Conservation (phyloP, 2,329 filamentous ascomycete species). For the Pestalotiopsis sp. region DNA sequence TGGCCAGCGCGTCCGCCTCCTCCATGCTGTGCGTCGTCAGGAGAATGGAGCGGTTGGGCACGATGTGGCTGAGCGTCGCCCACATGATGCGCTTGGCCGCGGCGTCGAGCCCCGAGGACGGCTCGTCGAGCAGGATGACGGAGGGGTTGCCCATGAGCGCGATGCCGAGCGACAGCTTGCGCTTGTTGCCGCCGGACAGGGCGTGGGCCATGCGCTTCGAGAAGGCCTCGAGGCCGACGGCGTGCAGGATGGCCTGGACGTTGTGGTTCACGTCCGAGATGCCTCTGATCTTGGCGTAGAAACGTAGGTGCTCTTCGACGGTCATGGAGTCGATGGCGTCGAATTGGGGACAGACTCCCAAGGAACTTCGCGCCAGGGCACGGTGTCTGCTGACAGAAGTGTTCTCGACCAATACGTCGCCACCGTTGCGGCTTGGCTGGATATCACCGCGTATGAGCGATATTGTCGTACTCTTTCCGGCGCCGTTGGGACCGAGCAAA, state of each 20-base stretch:
- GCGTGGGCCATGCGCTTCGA: constrained; percentile 74
- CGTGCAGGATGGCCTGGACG: constrained; percentile 75
- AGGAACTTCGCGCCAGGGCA: constrained; percentile 70
- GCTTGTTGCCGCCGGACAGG: constrained; percentile 87
- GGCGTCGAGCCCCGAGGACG: constrained; percentile 85
- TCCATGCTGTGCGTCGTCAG: constrained; percentile 96
- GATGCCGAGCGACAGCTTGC: constrained; percentile 88
- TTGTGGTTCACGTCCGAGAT: constrained; percentile 77
- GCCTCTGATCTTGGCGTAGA: constrained; percentile 85
- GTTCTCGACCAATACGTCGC: constrained; percentile 80
- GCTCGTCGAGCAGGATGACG: constrained; percentile 87
- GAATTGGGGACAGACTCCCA: constrained; percentile 91
- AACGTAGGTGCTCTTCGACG: constrained; percentile 80
- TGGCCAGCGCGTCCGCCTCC: constrained; percentile 86
- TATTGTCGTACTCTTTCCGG: constrained; percentile 89
- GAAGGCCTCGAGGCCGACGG: constrained; percentile 77
- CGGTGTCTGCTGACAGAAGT: constrained; percentile 74
- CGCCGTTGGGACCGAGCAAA: constrained; percentile 86
- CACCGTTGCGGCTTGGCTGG: constrained; percentile 68
- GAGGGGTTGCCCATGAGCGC: constrained; percentile 91
- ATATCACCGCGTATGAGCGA: constrained; percentile 88
- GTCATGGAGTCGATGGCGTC: constrained; percentile 92
- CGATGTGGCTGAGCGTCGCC: constrained; percentile 76
- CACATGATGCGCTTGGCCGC: constrained; percentile 93
- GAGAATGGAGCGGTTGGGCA: constrained; percentile 77